These are phyloP conservation scores for Acrocalymma vagum DNA, from an alignment of 2,329 filamentous ascomycete genomes.

Conservation along the genomic window DNA sequence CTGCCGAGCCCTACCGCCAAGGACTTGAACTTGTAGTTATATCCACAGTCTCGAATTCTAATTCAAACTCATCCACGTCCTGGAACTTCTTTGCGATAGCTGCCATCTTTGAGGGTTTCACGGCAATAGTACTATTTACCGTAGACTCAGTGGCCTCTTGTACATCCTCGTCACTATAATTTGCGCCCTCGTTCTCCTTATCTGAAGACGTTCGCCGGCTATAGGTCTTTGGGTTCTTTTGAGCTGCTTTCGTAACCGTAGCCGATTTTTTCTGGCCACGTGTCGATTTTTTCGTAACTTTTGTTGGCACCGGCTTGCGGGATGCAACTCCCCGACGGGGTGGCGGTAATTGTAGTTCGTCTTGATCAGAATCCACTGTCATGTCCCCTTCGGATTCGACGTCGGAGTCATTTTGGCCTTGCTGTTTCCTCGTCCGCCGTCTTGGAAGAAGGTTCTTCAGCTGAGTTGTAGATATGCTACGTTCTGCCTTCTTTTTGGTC, in stretches of 20 bases:
- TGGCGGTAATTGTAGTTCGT: conserved; percentile 48
- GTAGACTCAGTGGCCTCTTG: conserved; percentile 38
- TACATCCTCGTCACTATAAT: conserved; percentile 29
- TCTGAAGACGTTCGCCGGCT: conserved; percentile 49
- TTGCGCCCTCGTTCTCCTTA: conserved; percentile 50
- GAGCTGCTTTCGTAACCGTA: conserved; percentile 21
- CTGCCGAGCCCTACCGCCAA: conserved; percentile 37
- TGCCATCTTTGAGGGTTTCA: too few species aligned
- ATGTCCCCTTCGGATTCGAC: conserved; percentile 48
- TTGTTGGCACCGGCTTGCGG: conserved; percentile 30
- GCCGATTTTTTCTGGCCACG: conserved; percentile 30
- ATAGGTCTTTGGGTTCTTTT: conserved; percentile 40
- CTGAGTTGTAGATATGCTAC: conserved; percentile 52
- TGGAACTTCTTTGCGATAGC: conserved; percentile 57
- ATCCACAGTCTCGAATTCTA: conserved; percentile 60
- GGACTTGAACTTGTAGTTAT: conserved; percentile 50
- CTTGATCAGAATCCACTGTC: conserved; percentile 48
- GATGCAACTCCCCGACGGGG: conserved; percentile 21
- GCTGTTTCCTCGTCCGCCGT: conserved; percentile 39
- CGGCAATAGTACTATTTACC: conserved; percentile 28
- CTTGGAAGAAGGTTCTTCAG: conserved; percentile 56
- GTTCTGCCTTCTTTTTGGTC: conserved; percentile 34
- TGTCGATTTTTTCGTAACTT: conserved; percentile 31
- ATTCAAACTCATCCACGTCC: conserved; percentile 59
- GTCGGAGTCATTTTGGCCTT: conserved; percentile 50